phyloP scores from a whole-genome alignment of 352 stramenopile species.

The Pythium aristosporum region DNA sequence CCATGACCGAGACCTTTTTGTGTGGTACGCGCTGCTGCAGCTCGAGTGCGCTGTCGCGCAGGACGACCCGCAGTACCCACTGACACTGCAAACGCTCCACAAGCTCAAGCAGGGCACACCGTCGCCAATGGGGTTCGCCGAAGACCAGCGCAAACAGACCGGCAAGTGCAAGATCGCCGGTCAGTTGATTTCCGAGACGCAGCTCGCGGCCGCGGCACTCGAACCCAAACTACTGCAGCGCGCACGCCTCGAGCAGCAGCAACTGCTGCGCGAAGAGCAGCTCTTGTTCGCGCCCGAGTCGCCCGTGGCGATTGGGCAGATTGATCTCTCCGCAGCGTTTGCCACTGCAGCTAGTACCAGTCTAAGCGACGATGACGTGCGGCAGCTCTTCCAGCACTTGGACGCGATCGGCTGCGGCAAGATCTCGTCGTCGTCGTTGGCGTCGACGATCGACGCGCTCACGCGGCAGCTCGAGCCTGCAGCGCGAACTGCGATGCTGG shows the following conservation, averaged over 20 bases:
- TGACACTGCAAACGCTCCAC: constrained; percentile 32
- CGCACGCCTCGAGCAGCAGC: constrained; percentile 6
- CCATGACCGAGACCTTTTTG: constrained; percentile 44
- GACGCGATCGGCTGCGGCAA: constrained; percentile 51
- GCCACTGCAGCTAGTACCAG: background rate
- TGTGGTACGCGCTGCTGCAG: constrained; percentile 55
- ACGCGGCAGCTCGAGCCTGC: constrained; percentile 38
- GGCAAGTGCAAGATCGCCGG: constrained; percentile 38
- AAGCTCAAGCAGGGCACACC: constrained; percentile 21
- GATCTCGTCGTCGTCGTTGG: constrained; percentile 39
- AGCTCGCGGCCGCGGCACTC: constrained; percentile 28
- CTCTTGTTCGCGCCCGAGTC: constrained; percentile 7
- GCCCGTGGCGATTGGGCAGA: background rate
- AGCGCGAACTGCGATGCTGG: background rate
- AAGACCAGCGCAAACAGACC: constrained; percentile 38
- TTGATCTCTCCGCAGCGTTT: background rate
- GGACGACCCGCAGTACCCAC: constrained; percentile 38
- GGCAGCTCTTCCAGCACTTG: constrained; percentile 51
- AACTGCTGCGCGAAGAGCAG: constrained; percentile 10
- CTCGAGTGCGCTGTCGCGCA: constrained; percentile 54
- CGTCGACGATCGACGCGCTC: constrained; percentile 38
- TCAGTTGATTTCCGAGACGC: constrained; percentile 41
- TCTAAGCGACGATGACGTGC: constrained; percentile 19
- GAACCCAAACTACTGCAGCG: constrained; percentile 23
- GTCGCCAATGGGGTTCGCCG: constrained; percentile 17